Conservation (phyloP, 1,284 basidiomycete species). For the Cryptococcus maquisensis region DNA sequence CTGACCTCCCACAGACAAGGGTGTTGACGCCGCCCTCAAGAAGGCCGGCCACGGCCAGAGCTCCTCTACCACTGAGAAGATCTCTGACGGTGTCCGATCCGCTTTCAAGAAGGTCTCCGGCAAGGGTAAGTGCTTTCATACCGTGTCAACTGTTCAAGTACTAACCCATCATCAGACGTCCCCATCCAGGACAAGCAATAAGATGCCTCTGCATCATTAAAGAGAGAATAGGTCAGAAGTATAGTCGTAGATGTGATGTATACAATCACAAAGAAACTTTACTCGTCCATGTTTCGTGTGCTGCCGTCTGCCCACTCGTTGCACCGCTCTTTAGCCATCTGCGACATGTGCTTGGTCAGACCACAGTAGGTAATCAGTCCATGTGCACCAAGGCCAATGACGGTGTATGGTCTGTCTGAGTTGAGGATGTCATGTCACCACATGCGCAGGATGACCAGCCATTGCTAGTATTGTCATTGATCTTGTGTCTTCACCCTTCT, state of each 20-base stretch:
- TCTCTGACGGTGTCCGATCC: conserved; percentile 48
- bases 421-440: too few species aligned
- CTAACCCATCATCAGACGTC: neutral
- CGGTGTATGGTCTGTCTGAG: neutral
- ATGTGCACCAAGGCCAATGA: neutral
- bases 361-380: too few species aligned
- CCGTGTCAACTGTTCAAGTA: neutral
- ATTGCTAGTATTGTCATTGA: too few species aligned
- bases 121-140: neutral
- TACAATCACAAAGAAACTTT: neutral
- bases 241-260: neutral
- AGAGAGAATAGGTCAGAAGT: neutral
- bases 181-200: conserved; percentile 11
- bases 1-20: conserved; percentile 34
- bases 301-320: too few species aligned
- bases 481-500: too few species aligned
- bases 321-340: neutral
- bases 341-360: neutral
- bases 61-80: conserved; percentile 48
- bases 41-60: conserved; percentile 40
- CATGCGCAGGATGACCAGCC: too few species aligned
- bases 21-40: conserved; percentile 35
- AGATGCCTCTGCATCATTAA: neutral
- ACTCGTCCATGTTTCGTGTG: too few species aligned
- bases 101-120: neutral